Evolutionary conservation across 306 rosid species (phyloP), one percentile per base, ranked within the genome.

Genomic region (Sindora glabra): DNA sequence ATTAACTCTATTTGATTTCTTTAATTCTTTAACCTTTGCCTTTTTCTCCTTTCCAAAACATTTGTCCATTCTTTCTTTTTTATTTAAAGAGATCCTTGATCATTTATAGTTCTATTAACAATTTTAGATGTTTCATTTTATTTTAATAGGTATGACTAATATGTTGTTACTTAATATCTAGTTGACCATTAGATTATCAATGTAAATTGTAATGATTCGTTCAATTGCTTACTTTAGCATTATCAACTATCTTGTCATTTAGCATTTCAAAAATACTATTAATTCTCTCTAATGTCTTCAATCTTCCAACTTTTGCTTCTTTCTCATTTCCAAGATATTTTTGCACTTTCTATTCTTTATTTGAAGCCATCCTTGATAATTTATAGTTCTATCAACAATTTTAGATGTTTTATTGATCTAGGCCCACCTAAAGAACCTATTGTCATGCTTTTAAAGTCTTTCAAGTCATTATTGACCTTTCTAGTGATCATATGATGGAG

Each of bases 301-400:
- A 56, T 41, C 38, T 18, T 72, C 40, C 44, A 39, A 92, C 98
- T 92, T 89, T 68, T 56, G 95, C 75, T 56, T 88, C 81, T 88
- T 92, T 83, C 90, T 88, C 70, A 41, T 83, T 66, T 78, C 83
- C 65, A 88, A 71, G 62, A 70, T 79, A 72, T 65, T 51, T 81
- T 86, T 86, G 96, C 98, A 92, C 72, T 66, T 86, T 55, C 86
- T 73, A 79, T 92, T 92, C 83, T 88, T 86, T 30, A 70, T 67
- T 78, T 86, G 85, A 79, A 92, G 98, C 98, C 98, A 92, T 52
- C 90, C 89, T 70, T 80, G 87, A 77, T 92, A 92, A 81, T 92
- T 95, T 36, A 86, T 77, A 62, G 60, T 72, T 78, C 55, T 74
- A 75, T 83, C 98, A 49, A 88, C 69, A 55, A 61, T 56, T 80